phyloP scores from a whole-genome alignment of 179 eudicot genomes.

The Pouteria campechiana region DNA sequence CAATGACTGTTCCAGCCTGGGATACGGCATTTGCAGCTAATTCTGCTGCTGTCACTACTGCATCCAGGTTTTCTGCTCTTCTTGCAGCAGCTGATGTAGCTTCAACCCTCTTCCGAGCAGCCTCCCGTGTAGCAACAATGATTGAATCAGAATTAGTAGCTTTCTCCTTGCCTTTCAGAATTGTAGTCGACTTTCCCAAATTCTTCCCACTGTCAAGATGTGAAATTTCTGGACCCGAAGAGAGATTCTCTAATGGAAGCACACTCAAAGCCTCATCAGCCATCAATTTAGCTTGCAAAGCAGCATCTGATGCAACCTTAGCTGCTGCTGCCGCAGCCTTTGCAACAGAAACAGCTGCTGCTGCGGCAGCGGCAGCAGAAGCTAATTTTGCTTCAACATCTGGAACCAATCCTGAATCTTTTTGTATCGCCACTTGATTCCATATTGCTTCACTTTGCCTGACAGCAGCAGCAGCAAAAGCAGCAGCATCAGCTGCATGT shows the following conservation, averaged over 20 bases:
- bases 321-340: conserved; percentile 98
- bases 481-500: conserved; percentile 76
- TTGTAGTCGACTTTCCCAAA: conserved; percentile 32
- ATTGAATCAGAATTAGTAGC: conserved; percentile 33
- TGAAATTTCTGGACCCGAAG: conserved; percentile 7
- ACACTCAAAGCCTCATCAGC: conserved; percentile 59
- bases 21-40: conserved; percentile 93
- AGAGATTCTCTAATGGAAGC: conserved; percentile 9
- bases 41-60: conserved; percentile 92
- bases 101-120: conserved; percentile 76
- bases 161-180: conserved; percentile 34
- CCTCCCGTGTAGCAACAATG: conserved; percentile 78
- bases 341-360: conserved; percentile 91
- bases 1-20: conserved; percentile 83
- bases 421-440: conserved; percentile 56
- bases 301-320: conserved; percentile 69
- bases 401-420: conserved; percentile 37
- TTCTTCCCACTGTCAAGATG: conserved; percentile 14
- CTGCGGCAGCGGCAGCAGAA: conserved; percentile 77
- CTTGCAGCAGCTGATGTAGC: conserved; percentile 90
- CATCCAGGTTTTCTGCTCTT: conserved; percentile 91
- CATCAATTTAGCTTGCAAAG: conserved; percentile 74
- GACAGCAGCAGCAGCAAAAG: conserved; percentile 55
- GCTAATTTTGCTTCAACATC: conserved; percentile 67
- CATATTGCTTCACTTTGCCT: conserved; percentile 52